Conservation (phyloP, 306 rosid species). For the Prunus mira region DNA sequence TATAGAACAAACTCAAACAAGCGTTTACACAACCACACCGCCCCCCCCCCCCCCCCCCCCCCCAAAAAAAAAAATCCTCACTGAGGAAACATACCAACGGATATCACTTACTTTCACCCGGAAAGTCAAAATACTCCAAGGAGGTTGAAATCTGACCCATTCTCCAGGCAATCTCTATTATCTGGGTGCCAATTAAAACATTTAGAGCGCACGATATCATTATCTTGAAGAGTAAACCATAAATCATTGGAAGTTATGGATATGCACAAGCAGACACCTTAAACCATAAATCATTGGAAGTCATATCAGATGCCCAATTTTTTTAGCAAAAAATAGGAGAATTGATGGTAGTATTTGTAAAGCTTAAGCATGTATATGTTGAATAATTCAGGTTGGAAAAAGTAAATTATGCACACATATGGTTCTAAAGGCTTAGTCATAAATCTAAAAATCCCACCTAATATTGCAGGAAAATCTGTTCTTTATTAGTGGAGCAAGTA, state of each 20-base stretch:
- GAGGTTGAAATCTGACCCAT: constrained; percentile 14
- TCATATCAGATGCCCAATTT: neutral
- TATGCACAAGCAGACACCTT: neutral
- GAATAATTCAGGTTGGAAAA: neutral
- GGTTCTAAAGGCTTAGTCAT: neutral
- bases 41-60: too few species aligned
- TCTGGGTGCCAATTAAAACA: constrained; percentile 38
- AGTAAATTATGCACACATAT: neutral
- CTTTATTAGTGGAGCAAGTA: neutral
- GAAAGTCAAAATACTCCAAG: constrained; percentile 65
- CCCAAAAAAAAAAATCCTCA: neutral
- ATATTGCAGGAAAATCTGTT: neutral
- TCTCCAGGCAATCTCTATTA: constrained; percentile 32
- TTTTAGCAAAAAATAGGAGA: neutral
- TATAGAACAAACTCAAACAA: neutral
- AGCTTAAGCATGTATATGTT: neutral
- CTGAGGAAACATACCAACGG: neutral
- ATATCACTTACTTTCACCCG: constrained; percentile 60
- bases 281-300: neutral
- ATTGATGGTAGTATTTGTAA: neutral
- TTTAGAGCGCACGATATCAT: constrained; percentile 4
- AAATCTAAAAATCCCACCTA: neutral
- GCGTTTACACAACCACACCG: neutral
- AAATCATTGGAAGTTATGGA: neutral
- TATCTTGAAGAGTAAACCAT: neutral